Conservation (phyloP, 1,284 basidiomycete genomes). For the Abortiporus biennis region DNA sequence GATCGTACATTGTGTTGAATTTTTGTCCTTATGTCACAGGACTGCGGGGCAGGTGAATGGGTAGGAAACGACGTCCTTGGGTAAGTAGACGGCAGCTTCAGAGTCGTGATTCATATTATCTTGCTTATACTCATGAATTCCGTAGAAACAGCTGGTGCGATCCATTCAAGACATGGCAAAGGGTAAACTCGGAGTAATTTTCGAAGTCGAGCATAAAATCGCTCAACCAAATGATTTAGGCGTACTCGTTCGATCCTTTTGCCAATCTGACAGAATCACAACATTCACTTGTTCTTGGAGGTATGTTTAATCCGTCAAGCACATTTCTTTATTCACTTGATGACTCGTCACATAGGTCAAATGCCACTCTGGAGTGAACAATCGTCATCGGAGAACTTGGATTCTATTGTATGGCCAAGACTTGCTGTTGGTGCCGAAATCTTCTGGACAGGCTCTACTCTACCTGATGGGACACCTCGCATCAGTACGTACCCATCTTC, state of each 20-base stretch:
- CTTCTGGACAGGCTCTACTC: conserved; percentile 66
- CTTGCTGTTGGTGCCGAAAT: conserved; percentile 72
- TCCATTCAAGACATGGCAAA: conserved; percentile 73
- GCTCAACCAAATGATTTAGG: conserved; percentile 12
- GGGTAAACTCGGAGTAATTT: conserved; percentile 18
- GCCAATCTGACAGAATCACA: conserved; percentile 45
- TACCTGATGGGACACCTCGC: conserved; percentile 18
- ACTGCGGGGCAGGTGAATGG: conserved; percentile 79
- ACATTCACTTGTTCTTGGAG: conserved; percentile 55
- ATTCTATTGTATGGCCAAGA: conserved; percentile 71
- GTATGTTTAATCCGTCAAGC: conserved; percentile 19
- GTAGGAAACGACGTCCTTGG: conserved; percentile 39
- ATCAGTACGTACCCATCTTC: conserved; percentile 15
- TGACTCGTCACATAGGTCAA: conserved; percentile 31
- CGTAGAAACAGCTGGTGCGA: conserved; percentile 55
- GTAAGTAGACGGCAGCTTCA: too few relatives aligned
- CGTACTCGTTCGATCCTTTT: conserved; percentile 69
- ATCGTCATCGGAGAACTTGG: conserved; percentile 61
- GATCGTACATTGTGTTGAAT: neutral
- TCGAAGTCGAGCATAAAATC: neutral
- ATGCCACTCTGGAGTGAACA: conserved; percentile 77
- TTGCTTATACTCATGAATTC: neutral
- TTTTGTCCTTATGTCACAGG: conserved; percentile 32
- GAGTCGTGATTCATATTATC: neutral
- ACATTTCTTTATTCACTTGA: neutral